Percentiles rank a stretch among this genome's conserved stretches.
These are phyloP conservation scores for Suillus brevipes DNA, from an alignment of 768 basidiomycete species.

Conservation along the genomic window DNA sequence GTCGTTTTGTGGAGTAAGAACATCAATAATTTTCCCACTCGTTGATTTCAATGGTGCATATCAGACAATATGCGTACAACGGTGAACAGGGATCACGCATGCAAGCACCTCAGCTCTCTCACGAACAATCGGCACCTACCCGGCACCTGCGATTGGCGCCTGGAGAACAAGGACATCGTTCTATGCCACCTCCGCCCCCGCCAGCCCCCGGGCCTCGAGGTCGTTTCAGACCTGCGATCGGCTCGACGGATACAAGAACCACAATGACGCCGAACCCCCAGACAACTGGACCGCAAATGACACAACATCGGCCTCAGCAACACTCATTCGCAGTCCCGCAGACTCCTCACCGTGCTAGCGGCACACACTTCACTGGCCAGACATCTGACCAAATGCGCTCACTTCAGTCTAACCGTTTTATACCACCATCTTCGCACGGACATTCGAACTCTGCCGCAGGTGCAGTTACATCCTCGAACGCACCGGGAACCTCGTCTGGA, in stretches of 20 bases:
- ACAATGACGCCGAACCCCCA: constrained; percentile 16
- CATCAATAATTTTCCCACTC: constrained; percentile 16
- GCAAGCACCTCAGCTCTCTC: constrained; percentile 39
- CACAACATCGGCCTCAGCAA: constrained; percentile 41
- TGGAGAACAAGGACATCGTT: constrained; percentile 28
- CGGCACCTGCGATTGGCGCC: constrained; percentile 36
- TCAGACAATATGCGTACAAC: constrained; percentile 69
- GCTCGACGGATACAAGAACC: constrained; percentile 8
- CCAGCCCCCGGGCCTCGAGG: constrained; percentile 19
- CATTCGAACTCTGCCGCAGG: constrained; percentile 21
- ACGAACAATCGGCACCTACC: constrained; percentile 44
- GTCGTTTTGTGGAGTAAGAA: constrained; percentile 50
- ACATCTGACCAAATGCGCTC: constrained; percentile 4
- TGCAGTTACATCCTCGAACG: not conserved
- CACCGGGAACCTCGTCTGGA: constrained; percentile 23
- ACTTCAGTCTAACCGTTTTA: constrained; percentile 32
- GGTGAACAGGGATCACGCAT: constrained; percentile 46
- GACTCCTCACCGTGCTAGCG: constrained; percentile 27
- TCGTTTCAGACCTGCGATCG: constrained; percentile 26
- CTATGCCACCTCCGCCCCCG: constrained; percentile 32
- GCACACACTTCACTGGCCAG: constrained; percentile 1
- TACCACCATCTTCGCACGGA: constrained; percentile 28
- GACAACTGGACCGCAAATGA: constrained; percentile 5
- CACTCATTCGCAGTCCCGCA: constrained; percentile 26
- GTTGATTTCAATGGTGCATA: constrained; percentile 11